Evolutionary conservation across 768 basidiomycete species (phyloP), one percentile per base, ranked within the genome.

Genomic region (Boletus barrowsii): DNA sequence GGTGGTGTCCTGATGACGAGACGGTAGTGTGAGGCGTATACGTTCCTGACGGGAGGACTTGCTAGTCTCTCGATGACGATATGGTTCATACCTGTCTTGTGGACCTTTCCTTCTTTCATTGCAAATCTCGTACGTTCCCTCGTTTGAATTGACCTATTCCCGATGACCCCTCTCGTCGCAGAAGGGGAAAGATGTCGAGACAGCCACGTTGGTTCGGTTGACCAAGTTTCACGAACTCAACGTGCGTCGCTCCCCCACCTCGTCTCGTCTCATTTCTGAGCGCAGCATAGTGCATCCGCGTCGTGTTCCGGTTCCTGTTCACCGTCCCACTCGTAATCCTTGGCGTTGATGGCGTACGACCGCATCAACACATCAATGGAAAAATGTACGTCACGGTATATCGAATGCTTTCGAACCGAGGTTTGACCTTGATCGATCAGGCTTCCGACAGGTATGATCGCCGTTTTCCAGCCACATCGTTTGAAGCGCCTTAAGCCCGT

Each of bases 141-240:
- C 20, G 29, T 44, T 48, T 42, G 32, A 39, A 47, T 32, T 10
- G 29, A 29, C 17, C 1, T 8, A 10, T 53, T 22, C 24, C 7
- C 37, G 39, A 17, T 20, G 18, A 42, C 6, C 0, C 14, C 1
- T 42, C 10, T n/a, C 14, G 14, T 18, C 10, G 49, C 54, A 90
- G 87, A 79, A 78, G 63, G 61, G 60, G 15, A 79, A 86, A 64
- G 81, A 81, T 9, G 84, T 89, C 10, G 90, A 92, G 49, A 76
- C 61, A 17, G 74, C 61, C 30, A 89, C 86, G 3, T 76, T 92
- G 44, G 24, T 88, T 20, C 83, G 89, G 20, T 71, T 93, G 47
- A 85, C 85, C 35, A 91, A 86, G 58, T 93, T 89, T 64, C 86
- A 88, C 39, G 88, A 93, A 62, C 71, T 92, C 39, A 93, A 93